Conservation (phyloP, 306 rosid genomes). For the Senna tora region DNA sequence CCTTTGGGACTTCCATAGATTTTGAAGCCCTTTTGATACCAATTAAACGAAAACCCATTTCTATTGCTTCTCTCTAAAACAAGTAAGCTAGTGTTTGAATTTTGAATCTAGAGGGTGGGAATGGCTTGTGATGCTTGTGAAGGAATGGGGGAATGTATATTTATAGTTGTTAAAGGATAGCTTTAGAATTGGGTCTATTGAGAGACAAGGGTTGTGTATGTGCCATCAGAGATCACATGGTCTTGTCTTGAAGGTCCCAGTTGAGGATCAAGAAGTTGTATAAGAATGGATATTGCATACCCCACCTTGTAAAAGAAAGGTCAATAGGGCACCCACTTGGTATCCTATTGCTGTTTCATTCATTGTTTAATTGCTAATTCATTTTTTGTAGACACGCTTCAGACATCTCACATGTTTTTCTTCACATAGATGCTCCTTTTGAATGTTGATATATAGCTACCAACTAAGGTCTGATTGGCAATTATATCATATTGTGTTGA, state of each 20-base stretch:
- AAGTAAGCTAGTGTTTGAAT: background rate
- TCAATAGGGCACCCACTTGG: no score
- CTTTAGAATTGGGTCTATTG: background rate
- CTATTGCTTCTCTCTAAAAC: background rate
- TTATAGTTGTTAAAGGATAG: conserved; percentile 29
- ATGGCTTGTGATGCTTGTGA: conserved; percentile 23
- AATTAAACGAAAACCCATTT: background rate
- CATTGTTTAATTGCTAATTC: no score
- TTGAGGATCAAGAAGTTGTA: background rate
- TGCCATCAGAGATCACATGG: conserved; percentile 42
- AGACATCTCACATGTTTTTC: conserved; percentile 42
- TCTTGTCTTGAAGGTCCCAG: conserved; percentile 22
- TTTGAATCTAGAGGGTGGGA: conserved; percentile 6
- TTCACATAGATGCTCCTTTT: no score
- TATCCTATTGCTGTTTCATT: no score
- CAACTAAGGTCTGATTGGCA: background rate
- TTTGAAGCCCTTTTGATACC: conserved; percentile 12
- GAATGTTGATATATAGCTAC: no score
- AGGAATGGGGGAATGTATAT: background rate
- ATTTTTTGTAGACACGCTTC: no score
- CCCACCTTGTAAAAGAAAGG: background rate
- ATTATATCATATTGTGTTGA: no score
- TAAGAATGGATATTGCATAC: background rate
- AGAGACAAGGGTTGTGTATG: background rate
- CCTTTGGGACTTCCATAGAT: conserved; percentile 48